Conservation (phyloP, 768 basidiomycete genomes). For the Hypholoma sublateritium region DNA sequence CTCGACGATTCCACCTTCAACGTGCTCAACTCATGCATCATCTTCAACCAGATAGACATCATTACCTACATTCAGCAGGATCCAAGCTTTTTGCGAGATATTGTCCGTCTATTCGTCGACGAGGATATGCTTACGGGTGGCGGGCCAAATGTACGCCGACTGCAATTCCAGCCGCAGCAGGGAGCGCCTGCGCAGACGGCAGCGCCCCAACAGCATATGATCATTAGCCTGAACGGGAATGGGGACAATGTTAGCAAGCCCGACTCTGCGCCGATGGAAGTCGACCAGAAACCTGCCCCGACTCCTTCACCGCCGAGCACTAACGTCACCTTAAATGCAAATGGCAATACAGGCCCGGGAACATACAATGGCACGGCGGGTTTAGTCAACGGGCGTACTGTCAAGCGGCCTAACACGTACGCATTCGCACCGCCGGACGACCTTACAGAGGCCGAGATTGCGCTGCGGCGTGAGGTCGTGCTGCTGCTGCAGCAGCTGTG, state of each 20-base stretch:
- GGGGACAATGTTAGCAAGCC: slow-evolving; percentile 34
- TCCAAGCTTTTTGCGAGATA: slow-evolving; percentile 68
- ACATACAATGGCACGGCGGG: slow-evolving; percentile 24
- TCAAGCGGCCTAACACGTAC: slow-evolving; percentile 34
- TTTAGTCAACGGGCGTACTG: slow-evolving; percentile 23
- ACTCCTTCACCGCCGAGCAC: slow-evolving; percentile 16
- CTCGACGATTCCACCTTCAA: slow-evolving; percentile 97
- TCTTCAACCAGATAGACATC: slow-evolving; percentile 99
- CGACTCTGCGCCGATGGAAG: slow-evolving; percentile 37
- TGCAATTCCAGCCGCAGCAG: slow-evolving; percentile 22
- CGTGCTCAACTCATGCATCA: slow-evolving; percentile 94
- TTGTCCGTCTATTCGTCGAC: slow-evolving; percentile 75
- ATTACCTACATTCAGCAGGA: slow-evolving; percentile 87
- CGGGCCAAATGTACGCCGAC: slow-evolving; percentile 25
- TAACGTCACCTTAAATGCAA: slow-evolving; percentile 14
- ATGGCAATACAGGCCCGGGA: background rate
- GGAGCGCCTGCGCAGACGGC: slow-evolving; percentile 14
- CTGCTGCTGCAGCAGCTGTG: slow-evolving; percentile 90
- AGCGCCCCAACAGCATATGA: slow-evolving; percentile 27
- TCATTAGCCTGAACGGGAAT: slow-evolving; percentile 40
- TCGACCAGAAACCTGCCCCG: slow-evolving; percentile 29
- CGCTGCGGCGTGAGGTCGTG: slow-evolving; percentile 73
- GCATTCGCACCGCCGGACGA: slow-evolving; percentile 59
- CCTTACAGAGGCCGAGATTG: slow-evolving; percentile 53
- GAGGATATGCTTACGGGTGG: slow-evolving; percentile 57